phyloP scores from a whole-genome alignment of 352 stramenopile species.

The Phytophthora rubi region DNA sequence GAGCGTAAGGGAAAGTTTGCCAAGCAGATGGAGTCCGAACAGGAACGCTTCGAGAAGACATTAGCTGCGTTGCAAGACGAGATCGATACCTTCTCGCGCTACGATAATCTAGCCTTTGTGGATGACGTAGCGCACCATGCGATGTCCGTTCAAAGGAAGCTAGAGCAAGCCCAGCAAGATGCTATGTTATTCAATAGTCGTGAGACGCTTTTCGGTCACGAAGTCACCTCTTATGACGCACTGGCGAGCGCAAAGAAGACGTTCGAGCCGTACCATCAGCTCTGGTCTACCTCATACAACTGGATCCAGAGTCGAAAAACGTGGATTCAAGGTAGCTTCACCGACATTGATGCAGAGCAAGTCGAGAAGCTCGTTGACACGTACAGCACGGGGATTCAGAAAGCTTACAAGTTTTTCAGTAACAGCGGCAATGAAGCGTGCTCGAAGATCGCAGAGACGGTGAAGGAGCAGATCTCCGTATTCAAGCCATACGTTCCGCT shows the following conservation, averaged over 20 bases:
- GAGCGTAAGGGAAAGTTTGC: conserved; percentile 89
- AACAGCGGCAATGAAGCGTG: conserved; percentile 86
- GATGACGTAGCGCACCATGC: conserved; percentile 89
- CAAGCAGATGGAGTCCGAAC: conserved; percentile 94
- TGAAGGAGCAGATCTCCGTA: conserved; percentile 93
- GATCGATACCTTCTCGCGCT: conserved; percentile 88
- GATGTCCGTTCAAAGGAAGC: conserved; percentile 84
- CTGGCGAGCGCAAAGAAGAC: conserved; percentile 90
- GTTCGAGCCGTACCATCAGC: conserved; percentile 94
- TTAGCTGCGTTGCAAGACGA: conserved; percentile 85
- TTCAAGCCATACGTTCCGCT: conserved; percentile 95
- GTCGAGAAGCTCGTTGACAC: conserved; percentile 91
- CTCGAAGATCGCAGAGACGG: conserved; percentile 88
- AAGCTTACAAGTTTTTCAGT: conserved; percentile 94
- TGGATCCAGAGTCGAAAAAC: conserved; percentile 93
- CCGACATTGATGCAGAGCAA: conserved; percentile 91
- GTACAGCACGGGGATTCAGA: conserved; percentile 89
- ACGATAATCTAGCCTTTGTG: conserved; percentile 90
- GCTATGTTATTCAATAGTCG: conserved; percentile 93
- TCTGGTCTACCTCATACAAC: conserved; percentile 92
- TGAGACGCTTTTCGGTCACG: conserved; percentile 90
- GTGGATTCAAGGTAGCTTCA: conserved; percentile 93
- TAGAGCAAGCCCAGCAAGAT: conserved; percentile 91
- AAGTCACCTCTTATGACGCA: conserved; percentile 90
- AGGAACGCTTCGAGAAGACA: conserved; percentile 92